These are phyloP conservation scores for Naganishia onofrii DNA, from an alignment of 768 basidiomycete genomes.

Conservation along the genomic window DNA sequence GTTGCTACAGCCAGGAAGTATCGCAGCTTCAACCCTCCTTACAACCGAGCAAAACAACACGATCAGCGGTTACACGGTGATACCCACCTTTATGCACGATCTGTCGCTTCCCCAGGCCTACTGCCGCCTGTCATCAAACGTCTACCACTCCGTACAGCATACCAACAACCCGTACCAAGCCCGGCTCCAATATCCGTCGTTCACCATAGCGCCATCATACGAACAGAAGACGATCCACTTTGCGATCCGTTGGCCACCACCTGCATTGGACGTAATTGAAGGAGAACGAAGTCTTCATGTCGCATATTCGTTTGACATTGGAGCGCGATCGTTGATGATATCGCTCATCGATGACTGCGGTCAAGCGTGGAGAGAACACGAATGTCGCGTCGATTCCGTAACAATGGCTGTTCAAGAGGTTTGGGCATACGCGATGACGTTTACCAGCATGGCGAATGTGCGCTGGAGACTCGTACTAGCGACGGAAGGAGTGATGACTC, in stretches of 20 bases:
- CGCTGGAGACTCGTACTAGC: constrained; percentile 10
- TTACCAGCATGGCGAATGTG: constrained; percentile 13
- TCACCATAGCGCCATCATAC: neutral
- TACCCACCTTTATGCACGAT: constrained; percentile 1
- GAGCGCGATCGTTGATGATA: neutral
- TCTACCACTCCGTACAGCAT: neutral
- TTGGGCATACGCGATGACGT: constrained; percentile 16
- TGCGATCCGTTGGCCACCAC: constrained; percentile 20
- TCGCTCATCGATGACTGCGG: constrained; percentile 21
- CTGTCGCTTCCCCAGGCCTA: neutral
- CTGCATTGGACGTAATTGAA: constrained; percentile 21
- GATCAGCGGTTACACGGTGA: neutral
- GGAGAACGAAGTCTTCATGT: constrained; percentile 20
- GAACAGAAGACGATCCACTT: constrained; percentile 5
- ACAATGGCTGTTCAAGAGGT: constrained; percentile 6
- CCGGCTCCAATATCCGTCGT: constrained; percentile 3
- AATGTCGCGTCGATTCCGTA: neutral
- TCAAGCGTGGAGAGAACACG: constrained; percentile 20
- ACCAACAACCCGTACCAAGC: neutral
- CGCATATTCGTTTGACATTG: constrained; percentile 7
- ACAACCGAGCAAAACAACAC: neutral
- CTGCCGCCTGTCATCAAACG: neutral
- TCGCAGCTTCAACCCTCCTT: too few species aligned
- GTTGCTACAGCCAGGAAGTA: neutral
- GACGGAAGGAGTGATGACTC: neutral